Base-by-base conservation (phyloP, 2,329 filamentous ascomycete genomes). In the Colletotrichum cordylinicola region DNA sequence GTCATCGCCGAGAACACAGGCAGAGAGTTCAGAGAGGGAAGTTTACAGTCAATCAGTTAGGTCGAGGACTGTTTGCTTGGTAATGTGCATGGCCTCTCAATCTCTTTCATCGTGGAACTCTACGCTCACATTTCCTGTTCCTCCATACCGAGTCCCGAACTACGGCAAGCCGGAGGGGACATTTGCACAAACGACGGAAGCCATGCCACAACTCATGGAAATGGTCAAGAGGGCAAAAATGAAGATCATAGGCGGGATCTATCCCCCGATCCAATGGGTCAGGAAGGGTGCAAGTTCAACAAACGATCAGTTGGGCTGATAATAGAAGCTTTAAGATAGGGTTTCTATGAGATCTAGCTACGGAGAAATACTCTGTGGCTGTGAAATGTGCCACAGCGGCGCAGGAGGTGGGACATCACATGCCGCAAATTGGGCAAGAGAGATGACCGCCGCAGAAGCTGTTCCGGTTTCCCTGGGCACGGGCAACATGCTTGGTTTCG, bases 201-300 rank as follows among this genome's bases (percentile, higher is more conserved):
- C 12, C 12, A 13, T 52, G 43, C 18, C 18, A 21, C 6, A 21
- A 12, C n/a, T 6, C 43, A 21, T 13, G 10, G n/a, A 21, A 21
- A 21, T 52, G n/a, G 0, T 13, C 2, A 52, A 4, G 10, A 8
- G 0, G 6, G 6, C 43, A 3, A 21, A 13, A 52, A 0, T 52
- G 8, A 21, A 21, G 2, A 21, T 21, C n/a, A 12, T 52, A 0
- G 21, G 2, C 10, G 18, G n/a, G 10, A 12, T n/a, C n/a, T 2
- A 7, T 52, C 12, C n/a, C 21, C 6, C 43, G 43, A 21, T 52
- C 10, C 13, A 12, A 52, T 52, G 43, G 10, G 9, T 12, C 2
- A 13, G 18, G 18, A 4, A 21, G 43, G n/a, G 10, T 21, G 43
- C n/a, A 21, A n/a, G n/a, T n/a, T n/a, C n/a, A n/a, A n/a, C n/a